A percentile compares a stretch with the other conserved stretches of the same genome.
phyloP scores from a whole-genome alignment of 148 eudicot genomes.

The Simmondsia chinensis region DNA sequence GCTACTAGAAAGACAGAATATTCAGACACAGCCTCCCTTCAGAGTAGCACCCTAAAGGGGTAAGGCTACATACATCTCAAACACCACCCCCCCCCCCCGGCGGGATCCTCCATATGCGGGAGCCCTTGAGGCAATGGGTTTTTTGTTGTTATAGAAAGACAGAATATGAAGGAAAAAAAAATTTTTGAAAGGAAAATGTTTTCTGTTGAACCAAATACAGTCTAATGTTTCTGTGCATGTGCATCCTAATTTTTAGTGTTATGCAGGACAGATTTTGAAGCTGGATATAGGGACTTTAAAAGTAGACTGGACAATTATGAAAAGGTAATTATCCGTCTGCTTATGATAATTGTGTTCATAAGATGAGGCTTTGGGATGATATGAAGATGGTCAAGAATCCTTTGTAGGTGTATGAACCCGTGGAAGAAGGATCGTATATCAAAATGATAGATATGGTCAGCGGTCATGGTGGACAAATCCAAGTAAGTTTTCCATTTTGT shows the following conservation, averaged over 20 bases:
- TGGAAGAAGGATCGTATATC: conserved; percentile 96
- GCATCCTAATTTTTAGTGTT: conserved; percentile 12
- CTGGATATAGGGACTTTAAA: conserved; percentile 93
- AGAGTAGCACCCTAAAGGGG: too few relatives aligned
- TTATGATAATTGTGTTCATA: conserved; percentile 9
- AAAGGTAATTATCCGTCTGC: conserved; percentile 53
- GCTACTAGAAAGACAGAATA: too few relatives aligned
- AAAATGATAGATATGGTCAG: conserved; percentile 96
- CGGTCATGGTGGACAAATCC: conserved; percentile 97
- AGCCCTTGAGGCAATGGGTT: too few relatives aligned
- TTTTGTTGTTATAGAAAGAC: too few relatives aligned
- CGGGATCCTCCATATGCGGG: too few relatives aligned
- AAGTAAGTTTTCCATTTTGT: conserved; percentile 43
- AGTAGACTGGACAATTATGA: conserved; percentile 80
- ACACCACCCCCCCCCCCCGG: too few relatives aligned
- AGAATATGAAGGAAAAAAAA: too few relatives aligned
- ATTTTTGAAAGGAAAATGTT: too few relatives aligned
- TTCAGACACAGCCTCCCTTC: too few relatives aligned
- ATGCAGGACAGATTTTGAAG: conserved; percentile 92
- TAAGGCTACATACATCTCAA: too few relatives aligned
- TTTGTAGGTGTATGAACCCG: conserved; percentile 84
- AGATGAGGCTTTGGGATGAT: conserved; percentile 1
- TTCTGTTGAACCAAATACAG: background rate
- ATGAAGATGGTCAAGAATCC: background rate
- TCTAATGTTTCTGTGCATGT: background rate